These are phyloP conservation scores for Tuber indicum DNA, from an alignment of 495 filamentous ascomycete species.

Conservation along the genomic window DNA sequence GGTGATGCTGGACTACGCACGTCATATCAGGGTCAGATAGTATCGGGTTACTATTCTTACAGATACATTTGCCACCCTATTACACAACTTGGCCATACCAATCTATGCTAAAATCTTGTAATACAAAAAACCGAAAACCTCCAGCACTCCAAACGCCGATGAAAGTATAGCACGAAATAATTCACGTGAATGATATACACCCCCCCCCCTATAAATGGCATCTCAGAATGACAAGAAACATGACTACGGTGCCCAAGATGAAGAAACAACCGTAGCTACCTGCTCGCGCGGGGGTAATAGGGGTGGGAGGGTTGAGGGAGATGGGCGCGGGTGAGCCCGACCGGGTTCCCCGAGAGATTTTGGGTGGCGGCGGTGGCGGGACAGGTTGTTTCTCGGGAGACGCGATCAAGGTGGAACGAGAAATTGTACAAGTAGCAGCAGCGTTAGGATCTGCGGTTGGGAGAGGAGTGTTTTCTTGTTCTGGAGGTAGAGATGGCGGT, in stretches of 20 bases:
- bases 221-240: too few species aligned
- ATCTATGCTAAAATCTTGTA: background rate
- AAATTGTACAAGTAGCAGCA: background rate
- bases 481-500: background rate
- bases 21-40: background rate
- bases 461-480: background rate
- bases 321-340: background rate
- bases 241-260: background rate
- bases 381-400: background rate
- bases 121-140: background rate
- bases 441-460: background rate
- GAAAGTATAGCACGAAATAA: background rate
- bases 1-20: background rate
- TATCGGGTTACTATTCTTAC: too few species aligned
- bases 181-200: background rate
- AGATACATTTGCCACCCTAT: background rate
- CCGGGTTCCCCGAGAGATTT: background rate
- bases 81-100: background rate
- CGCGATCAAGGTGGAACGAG: background rate
- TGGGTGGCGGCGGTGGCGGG: background rate
- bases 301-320: background rate
- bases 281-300: background rate
- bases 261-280: background rate
- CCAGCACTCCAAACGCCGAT: background rate
- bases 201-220: background rate